Percentiles rank a stretch among this genome's conserved stretches.
phyloP scores from a whole-genome alignment of 768 basidiomycete genomes.

The Tephrocybe rancida region DNA sequence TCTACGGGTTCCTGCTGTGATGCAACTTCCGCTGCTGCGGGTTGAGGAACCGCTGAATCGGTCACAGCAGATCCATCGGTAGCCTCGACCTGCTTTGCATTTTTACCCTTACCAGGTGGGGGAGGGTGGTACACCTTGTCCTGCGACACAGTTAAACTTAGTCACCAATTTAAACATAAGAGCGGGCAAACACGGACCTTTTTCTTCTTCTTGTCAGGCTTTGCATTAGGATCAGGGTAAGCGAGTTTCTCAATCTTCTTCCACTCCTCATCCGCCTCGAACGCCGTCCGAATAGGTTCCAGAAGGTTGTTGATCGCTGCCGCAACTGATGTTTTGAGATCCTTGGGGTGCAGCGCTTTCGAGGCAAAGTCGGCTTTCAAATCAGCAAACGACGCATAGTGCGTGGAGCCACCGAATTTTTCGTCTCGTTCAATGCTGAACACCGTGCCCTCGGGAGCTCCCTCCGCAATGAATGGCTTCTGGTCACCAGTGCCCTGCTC shows the following conservation, averaged over 20 bases:
- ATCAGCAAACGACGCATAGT: constrained; percentile 68
- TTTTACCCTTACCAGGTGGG: constrained; percentile 78
- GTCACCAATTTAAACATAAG: not conserved
- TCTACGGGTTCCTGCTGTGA: not conserved
- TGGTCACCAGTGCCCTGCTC: constrained; percentile 52
- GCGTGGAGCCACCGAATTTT: constrained; percentile 80
- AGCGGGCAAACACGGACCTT: constrained; percentile 19
- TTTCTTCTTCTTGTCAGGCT: constrained; percentile 72
- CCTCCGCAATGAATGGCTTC: constrained; percentile 63
- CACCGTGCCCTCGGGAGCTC: constrained; percentile 80
- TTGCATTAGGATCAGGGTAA: constrained; percentile 78
- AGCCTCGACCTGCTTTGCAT: constrained; percentile 29
- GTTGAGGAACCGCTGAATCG: constrained; percentile 12
- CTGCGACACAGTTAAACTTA: constrained; percentile 34
- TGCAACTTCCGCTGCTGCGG: constrained; percentile 1
- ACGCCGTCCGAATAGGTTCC: constrained; percentile 79
- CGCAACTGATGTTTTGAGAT: constrained; percentile 80
- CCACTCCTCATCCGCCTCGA: constrained; percentile 80
- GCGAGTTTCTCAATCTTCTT: constrained; percentile 74
- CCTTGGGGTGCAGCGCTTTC: constrained; percentile 84
- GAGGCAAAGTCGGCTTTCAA: constrained; percentile 75
- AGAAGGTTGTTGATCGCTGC: constrained; percentile 75
- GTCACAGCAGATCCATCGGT: constrained; percentile 4
- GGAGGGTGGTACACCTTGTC: constrained; percentile 85
- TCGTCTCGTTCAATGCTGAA: constrained; percentile 79